Percentiles rank a stretch among this genome's conserved stretches.
Evolutionary conservation across 805 yeast genomes (phyloP).

Genomic region (Candida krabiensis): DNA sequence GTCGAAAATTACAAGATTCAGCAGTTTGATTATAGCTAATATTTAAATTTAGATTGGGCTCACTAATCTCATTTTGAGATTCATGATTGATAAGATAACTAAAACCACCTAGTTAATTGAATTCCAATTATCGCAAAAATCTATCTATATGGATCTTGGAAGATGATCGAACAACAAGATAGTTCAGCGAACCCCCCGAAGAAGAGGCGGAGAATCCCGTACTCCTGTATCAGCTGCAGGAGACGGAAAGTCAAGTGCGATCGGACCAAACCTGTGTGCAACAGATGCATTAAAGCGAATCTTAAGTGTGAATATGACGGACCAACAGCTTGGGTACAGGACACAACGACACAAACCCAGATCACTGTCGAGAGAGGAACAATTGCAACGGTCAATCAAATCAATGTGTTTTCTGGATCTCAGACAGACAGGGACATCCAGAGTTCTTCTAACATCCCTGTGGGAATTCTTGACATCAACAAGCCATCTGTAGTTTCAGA

Average conservation of each 20-base stretch:
- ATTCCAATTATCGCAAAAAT: no score
- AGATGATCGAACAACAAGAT: no score
- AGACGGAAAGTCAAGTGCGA: conserved; percentile 27
- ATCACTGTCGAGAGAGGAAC: not conserved
- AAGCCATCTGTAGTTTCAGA: not conserved
- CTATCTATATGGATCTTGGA: no score
- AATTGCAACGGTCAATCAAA: not conserved
- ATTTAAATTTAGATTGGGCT: no score
- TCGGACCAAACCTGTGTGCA: conserved; percentile 22
- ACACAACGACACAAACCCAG: not conserved
- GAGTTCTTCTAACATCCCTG: not conserved
- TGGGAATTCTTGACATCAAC: not conserved
- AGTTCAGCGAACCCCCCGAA: conserved; percentile 7
- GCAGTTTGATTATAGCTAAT: no score
- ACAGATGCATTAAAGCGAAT: conserved; percentile 17
- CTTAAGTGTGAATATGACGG: conserved; percentile 24
- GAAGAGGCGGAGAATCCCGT: conserved; percentile 25
- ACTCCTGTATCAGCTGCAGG: conserved; percentile 25
- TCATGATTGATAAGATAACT: no score
- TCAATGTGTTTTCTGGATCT: not conserved
- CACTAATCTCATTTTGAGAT: no score
- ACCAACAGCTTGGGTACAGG: conserved; percentile 16
- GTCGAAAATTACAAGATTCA: no score
- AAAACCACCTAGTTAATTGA: no score
- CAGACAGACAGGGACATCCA: no score